These are phyloP conservation scores for Eutrema salsugineum DNA, from an alignment of 441 rosid genomes.

Conservation along the genomic window DNA sequence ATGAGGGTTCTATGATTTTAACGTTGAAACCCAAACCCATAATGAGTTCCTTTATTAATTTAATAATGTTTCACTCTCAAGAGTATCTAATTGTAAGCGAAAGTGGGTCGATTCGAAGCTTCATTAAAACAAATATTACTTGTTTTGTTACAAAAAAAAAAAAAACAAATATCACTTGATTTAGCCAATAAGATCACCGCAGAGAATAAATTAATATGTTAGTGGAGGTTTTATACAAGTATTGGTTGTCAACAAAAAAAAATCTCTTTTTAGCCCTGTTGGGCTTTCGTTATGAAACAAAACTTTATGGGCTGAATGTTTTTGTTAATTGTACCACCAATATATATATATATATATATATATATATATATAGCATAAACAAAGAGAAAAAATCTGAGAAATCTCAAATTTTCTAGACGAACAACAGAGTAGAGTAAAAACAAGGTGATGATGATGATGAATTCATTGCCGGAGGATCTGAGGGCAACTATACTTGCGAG, in stretches of 20 bases:
- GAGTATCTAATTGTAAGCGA: conserved; percentile 21
- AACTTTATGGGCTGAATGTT: too few species aligned
- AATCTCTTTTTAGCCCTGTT: too few species aligned
- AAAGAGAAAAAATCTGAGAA: too few species aligned
- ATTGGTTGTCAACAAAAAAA: not conserved
- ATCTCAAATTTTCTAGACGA: too few species aligned
- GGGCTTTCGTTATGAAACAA: too few species aligned
- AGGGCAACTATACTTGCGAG: not conserved
- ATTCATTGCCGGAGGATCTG: not conserved
- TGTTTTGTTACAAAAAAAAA: too few species aligned
- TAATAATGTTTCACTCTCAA: conserved; percentile 3
- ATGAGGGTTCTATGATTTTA: conserved; percentile 30
- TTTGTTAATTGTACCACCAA: too few species aligned
- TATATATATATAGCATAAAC: too few species aligned
- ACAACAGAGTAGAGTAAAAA: too few species aligned
- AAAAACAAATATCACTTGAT: too few species aligned
- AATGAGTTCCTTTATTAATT: conserved; percentile 13
- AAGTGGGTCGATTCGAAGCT: conserved; percentile 31
- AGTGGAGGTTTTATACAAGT: conserved; percentile 23
- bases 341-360: too few species aligned
- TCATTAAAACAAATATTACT: conserved; percentile 19
- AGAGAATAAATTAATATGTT: conserved; percentile 9
- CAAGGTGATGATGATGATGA: not conserved
- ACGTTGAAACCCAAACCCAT: conserved; percentile 31
- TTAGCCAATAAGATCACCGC: conserved; percentile 14